These are phyloP conservation scores for Cyclanthera cordifolia DNA, from an alignment of 306 rosid genomes.

Conservation along the genomic window DNA sequence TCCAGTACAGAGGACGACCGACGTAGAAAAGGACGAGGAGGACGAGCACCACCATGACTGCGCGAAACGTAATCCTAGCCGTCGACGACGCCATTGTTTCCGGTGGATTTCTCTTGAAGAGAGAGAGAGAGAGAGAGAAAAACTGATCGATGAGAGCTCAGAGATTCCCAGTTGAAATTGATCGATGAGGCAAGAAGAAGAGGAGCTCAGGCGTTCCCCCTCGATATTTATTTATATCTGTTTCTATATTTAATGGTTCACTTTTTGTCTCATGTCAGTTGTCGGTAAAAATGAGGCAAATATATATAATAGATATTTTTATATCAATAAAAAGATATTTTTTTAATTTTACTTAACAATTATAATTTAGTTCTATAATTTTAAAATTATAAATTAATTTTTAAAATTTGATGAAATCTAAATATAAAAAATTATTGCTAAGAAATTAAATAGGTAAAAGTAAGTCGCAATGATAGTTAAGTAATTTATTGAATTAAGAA, in stretches of 20 bases:
- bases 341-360: no score
- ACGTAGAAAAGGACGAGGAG: constrained; percentile 51
- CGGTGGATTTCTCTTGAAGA: not conserved
- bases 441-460: no score
- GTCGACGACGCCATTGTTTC: constrained; percentile 44
- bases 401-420: no score
- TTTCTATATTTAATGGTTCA: not conserved
- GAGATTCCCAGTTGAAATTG: constrained; percentile 8
- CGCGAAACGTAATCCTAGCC: constrained; percentile 45
- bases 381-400: no score
- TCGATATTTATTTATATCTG: not conserved
- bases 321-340: no score
- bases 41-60: constrained; percentile 16
- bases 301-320: no score
- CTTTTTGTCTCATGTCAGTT: not conserved
- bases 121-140: not conserved
- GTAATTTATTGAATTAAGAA: no score
- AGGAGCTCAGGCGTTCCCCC: not conserved
- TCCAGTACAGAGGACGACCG: constrained; percentile 85
- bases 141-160: not conserved
- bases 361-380: no score
- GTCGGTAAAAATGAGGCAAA: not conserved
- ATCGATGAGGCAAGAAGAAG: not conserved
- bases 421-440: no score
- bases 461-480: no score